phyloP scores from a whole-genome alignment of 2,329 filamentous ascomycete species.

The Madurella mycetomatis region DNA sequence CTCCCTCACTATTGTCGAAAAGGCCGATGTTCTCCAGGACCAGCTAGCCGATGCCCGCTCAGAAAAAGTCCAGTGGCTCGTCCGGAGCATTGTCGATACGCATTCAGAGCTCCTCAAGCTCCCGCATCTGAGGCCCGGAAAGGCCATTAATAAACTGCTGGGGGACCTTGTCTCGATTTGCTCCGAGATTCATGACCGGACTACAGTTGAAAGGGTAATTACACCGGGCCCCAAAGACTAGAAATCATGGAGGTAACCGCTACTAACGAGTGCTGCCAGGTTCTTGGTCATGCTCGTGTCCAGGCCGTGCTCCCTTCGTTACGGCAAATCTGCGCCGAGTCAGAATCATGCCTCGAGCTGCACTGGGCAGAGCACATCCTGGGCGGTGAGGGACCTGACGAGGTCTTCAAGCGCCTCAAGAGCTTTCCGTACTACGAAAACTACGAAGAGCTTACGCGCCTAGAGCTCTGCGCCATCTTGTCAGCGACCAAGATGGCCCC shows the following conservation, averaged over 20 bases:
- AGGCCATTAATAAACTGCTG: conserved; percentile 20
- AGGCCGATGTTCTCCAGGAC: conserved; percentile 16
- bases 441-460: conserved; percentile 43
- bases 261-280: conserved; percentile 22
- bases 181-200: conserved; percentile 21
- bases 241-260: not conserved
- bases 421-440: conserved; percentile 47
- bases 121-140: conserved; percentile 14
- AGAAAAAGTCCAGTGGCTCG: conserved; percentile 12
- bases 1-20: conserved; percentile 22
- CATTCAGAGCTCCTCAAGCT: conserved; percentile 20
- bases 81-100: conserved; percentile 17
- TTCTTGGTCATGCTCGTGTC: conserved; percentile 32
- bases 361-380: conserved; percentile 40
- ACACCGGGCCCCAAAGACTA: not conserved
- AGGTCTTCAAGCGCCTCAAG: conserved; percentile 28
- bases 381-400: conserved; percentile 6
- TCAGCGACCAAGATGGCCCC: conserved; percentile 32
- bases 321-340: conserved; percentile 38
- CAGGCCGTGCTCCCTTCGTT: conserved; percentile 34
- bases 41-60: conserved; percentile 11
- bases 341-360: conserved; percentile 42
- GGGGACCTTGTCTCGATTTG: conserved; percentile 24
- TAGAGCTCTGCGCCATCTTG: conserved; percentile 41
- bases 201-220: conserved; percentile 18